These are phyloP conservation scores for Simmondsia chinensis DNA, from an alignment of 148 eudicot genomes.

Conservation along the genomic window DNA sequence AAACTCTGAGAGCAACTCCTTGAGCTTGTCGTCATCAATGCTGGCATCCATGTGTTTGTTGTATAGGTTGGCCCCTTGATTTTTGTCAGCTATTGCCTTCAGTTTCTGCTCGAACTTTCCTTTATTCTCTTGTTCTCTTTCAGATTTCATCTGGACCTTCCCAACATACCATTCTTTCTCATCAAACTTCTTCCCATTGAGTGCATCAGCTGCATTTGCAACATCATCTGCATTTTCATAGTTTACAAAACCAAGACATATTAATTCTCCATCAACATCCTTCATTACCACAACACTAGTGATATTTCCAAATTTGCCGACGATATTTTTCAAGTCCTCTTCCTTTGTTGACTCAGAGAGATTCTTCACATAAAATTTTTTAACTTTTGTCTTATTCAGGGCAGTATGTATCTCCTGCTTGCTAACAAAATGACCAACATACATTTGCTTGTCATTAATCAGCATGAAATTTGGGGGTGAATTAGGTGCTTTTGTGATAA, in stretches of 20 bases:
- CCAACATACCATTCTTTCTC: conserved; percentile 52
- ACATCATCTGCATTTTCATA: conserved; percentile 39
- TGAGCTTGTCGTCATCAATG: conserved; percentile 40
- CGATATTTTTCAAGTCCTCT: conserved; percentile 29
- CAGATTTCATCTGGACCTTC: conserved; percentile 49
- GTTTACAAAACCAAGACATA: conserved; percentile 60
- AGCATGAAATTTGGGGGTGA: no score
- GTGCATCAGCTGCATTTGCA: conserved; percentile 36
- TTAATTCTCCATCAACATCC: conserved; percentile 40
- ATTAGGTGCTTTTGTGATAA: no score
- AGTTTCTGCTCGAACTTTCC: conserved; percentile 38
- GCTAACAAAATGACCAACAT: conserved; percentile 43
- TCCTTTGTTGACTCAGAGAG: conserved; percentile 28
- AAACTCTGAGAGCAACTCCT: conserved; percentile 46
- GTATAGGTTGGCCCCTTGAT: conserved; percentile 52
- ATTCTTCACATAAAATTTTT: conserved; percentile 58
- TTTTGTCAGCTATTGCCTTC: conserved; percentile 27
- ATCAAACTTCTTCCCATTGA: conserved; percentile 34
- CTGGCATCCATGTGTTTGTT: conserved; percentile 50
- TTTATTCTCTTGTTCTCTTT: conserved; percentile 45
- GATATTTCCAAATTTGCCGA: conserved; percentile 37
- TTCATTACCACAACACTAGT: conserved; percentile 56
- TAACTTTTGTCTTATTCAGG: conserved; percentile 30
- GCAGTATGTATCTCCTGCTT: conserved; percentile 26
- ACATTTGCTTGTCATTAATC: conserved; percentile 47